These are phyloP conservation scores for Delitschia confertaspora DNA, from an alignment of 495 filamentous ascomycete species.

Conservation along the genomic window DNA sequence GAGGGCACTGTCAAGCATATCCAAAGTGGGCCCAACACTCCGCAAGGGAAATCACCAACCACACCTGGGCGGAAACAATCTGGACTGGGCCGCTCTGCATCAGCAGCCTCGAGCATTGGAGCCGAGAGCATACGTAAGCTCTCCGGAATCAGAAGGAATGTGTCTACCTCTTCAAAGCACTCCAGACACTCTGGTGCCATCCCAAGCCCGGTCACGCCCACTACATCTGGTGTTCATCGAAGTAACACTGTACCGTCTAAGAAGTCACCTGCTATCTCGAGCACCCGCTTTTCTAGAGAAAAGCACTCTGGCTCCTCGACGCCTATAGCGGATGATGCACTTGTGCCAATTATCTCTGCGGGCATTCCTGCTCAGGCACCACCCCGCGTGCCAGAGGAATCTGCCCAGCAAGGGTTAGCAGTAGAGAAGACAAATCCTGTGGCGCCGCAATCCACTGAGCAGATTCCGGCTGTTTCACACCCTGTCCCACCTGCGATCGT, in stretches of 20 bases:
- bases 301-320: constrained; percentile 36
- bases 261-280: constrained; percentile 63
- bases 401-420: background rate
- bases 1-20: constrained; percentile 80
- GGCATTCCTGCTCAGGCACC: no score
- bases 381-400: no score
- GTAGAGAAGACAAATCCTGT: constrained; percentile 1
- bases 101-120: constrained; percentile 68
- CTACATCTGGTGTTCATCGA: constrained; percentile 61
- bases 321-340: constrained; percentile 11
- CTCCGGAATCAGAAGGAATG: constrained; percentile 70
- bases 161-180: constrained; percentile 61
- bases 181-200: constrained; percentile 61
- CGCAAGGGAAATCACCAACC: constrained; percentile 46
- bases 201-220: constrained; percentile 58
- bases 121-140: constrained; percentile 77
- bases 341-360: background rate
- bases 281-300: constrained; percentile 46
- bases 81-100: constrained; percentile 64
- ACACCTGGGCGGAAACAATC: constrained; percentile 45
- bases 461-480: constrained; percentile 8
- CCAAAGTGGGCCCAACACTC: constrained; percentile 51
- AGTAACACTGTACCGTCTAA: constrained; percentile 97
- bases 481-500: constrained; percentile 13
- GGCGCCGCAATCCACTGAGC: background rate